A percentile compares a stretch with the other conserved stretches of the same genome.
Conservation (phyloP, 192 early-diverging fungal species). For the Backusella australiensis region DNA sequence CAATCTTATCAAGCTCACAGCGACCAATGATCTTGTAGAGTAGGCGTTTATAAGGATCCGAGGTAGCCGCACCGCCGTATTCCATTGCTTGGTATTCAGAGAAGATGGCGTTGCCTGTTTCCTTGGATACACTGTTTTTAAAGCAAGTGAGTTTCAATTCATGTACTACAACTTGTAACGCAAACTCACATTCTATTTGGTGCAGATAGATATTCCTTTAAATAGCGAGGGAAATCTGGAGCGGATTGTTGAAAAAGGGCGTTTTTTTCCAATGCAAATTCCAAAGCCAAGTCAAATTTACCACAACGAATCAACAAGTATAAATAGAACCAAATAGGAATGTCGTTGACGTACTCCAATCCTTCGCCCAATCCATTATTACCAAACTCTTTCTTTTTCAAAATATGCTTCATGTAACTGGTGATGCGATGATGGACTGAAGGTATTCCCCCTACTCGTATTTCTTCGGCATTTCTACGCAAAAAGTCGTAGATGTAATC, state of each 20-base stretch:
- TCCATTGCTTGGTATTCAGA: slow-evolving; percentile 51
- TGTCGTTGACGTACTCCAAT: slow-evolving; percentile 38
- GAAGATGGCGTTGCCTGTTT: slow-evolving; percentile 52
- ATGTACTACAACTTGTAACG: too few relatives aligned
- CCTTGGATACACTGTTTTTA: slow-evolving; percentile 28
- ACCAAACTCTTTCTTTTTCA: slow-evolving; percentile 1
- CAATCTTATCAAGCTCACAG: slow-evolving; percentile 71
- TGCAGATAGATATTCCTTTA: slow-evolving; percentile 54
- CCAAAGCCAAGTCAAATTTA: slow-evolving; percentile 60
- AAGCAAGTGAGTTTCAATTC: too few relatives aligned
- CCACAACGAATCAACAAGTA: slow-evolving; percentile 82
- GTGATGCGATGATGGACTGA: slow-evolving; percentile 1
- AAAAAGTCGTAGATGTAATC: slow-evolving; percentile 6
- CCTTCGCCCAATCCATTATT: background rate
- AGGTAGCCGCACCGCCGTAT: slow-evolving; percentile 40
- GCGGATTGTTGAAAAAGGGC: slow-evolving; percentile 52
- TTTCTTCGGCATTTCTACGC: background rate
- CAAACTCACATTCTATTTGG: background rate
- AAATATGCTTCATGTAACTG: background rate
- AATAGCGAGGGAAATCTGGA: slow-evolving; percentile 67
- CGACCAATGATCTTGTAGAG: slow-evolving; percentile 90
- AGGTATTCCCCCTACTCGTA: background rate
- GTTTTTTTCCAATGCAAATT: slow-evolving; percentile 60
- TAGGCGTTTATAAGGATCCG: slow-evolving; percentile 89
- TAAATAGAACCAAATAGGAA: slow-evolving; percentile 87